Evolutionary conservation across 2,329 filamentous ascomycete species (phyloP).

Genomic region (Cladosporium sp.): DNA sequence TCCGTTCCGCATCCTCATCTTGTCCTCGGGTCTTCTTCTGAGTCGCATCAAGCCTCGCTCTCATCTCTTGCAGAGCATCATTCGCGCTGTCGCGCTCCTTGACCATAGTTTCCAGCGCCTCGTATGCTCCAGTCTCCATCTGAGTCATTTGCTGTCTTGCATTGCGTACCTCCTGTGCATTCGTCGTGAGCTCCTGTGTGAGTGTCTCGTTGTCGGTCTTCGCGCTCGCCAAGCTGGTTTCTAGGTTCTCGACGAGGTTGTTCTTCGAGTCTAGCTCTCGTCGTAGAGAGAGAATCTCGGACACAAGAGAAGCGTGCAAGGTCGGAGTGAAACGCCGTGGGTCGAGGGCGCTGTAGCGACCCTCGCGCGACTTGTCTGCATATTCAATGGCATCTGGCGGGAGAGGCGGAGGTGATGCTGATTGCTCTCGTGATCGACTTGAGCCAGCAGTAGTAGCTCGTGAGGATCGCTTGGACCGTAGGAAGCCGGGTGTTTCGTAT

Average conservation of each 20-base stretch:
- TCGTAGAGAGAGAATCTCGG: conserved; percentile 82
- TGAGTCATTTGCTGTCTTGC: conserved; percentile 81
- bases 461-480: conserved; percentile 60
- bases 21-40: conserved; percentile 75
- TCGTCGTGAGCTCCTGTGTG: conserved; percentile 57
- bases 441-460: conserved; percentile 50
- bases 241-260: conserved; percentile 79
- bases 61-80: conserved; percentile 66
- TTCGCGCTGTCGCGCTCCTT: conserved; percentile 83
- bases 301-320: conserved; percentile 87
- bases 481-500: conserved; percentile 55
- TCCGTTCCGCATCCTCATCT: conserved; percentile 76
- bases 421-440: conserved; percentile 56
- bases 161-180: conserved; percentile 71
- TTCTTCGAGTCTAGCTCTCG: conserved; percentile 89
- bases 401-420: conserved; percentile 57
- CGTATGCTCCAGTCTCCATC: conserved; percentile 81
- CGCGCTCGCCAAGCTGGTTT: conserved; percentile 66
- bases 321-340: conserved; percentile 92
- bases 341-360: conserved; percentile 65
- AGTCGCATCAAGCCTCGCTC: conserved; percentile 68
- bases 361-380: conserved; percentile 45
- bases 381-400: conserved; percentile 40
- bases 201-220: conserved; percentile 72
- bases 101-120: conserved; percentile 76